Percentiles rank a stretch among this genome's conserved stretches.
phyloP scores from a whole-genome alignment of 1,284 basidiomycete species.

The Tremellales sp. region DNA sequence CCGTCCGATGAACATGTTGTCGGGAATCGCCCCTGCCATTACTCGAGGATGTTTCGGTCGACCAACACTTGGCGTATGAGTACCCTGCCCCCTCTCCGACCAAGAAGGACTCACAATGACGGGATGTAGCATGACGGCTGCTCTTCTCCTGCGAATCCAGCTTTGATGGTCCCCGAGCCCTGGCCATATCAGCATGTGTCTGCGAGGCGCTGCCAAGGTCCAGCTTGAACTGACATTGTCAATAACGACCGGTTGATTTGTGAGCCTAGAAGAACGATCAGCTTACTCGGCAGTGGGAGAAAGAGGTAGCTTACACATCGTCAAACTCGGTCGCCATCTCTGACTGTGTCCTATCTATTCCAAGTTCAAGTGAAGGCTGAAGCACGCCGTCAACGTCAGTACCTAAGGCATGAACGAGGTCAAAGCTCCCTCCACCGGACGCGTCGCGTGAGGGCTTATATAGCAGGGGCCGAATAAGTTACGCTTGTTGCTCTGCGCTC shows the following conservation, averaged over 20 bases:
- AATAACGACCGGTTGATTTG: constrained; percentile 66
- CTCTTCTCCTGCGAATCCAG: constrained; percentile 95
- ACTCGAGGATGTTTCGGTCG: constrained; percentile 92
- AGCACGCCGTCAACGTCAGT: too few relatives aligned
- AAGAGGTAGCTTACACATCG: constrained; percentile 36
- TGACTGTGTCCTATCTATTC: too few relatives aligned
- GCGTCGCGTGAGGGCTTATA: too few relatives aligned
- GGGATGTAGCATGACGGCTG: constrained; percentile 98
- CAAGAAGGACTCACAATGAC: constrained; percentile 70
- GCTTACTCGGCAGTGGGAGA: background rate
- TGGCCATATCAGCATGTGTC: constrained; percentile 42
- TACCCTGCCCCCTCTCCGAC: background rate
- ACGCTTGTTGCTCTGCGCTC: too few relatives aligned
- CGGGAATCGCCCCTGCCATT: constrained; percentile 72
- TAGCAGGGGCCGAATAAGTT: too few relatives aligned
- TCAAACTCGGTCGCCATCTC: constrained; percentile 45
- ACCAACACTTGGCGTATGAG: constrained; percentile 68
- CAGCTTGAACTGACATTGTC: constrained; percentile 71
- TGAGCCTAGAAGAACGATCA: constrained; percentile 31
- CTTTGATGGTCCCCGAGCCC: constrained; percentile 97
- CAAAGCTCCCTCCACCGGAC: too few relatives aligned
- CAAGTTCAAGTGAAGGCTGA: too few relatives aligned
- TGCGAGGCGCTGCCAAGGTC: background rate
- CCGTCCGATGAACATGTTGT: constrained; percentile 83
- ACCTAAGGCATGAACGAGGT: too few relatives aligned